These are phyloP conservation scores for Petunia hybrid DNA, from an alignment of 305 asterid genomes.

Conservation along the genomic window DNA sequence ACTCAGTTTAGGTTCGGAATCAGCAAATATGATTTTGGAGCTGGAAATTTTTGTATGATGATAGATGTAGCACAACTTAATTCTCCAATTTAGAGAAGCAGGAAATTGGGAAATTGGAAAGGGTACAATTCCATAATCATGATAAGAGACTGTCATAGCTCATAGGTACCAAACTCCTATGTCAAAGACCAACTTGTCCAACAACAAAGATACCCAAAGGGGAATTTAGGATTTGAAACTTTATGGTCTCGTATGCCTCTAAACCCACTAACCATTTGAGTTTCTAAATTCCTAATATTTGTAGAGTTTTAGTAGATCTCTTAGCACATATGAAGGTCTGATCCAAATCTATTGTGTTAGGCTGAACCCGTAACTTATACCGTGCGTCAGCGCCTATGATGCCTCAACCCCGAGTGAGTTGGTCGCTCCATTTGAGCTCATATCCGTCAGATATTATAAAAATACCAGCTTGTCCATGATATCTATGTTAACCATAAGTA, in stretches of 20 bases:
- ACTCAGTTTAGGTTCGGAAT: conserved; percentile 26
- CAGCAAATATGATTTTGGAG: not conserved
- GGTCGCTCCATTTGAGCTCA: not conserved
- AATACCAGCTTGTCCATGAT: not conserved
- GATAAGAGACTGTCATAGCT: conserved; percentile 10
- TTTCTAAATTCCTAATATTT: too few species aligned
- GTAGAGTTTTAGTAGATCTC: too few species aligned
- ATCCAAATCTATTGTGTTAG: too few species aligned
- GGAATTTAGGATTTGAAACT: too few species aligned
- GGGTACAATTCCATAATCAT: conserved; percentile 12
- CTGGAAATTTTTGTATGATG: conserved; percentile 16
- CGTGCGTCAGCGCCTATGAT: too few species aligned
- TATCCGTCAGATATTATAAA: not conserved
- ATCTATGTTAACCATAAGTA: not conserved
- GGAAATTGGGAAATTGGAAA: not conserved
- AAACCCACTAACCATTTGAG: too few species aligned
- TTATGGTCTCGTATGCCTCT: too few species aligned
- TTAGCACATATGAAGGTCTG: too few species aligned
- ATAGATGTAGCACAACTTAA: not conserved
- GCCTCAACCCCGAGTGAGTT: not conserved
- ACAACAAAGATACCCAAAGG: not conserved
- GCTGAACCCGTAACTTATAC: too few species aligned
- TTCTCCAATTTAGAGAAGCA: conserved; percentile 3
- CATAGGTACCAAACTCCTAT: not conserved
- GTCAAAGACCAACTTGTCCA: not conserved